These are phyloP conservation scores for Torrubiellomyces zombiae DNA, from an alignment of 2,329 filamentous ascomycete species.

Conservation along the genomic window DNA sequence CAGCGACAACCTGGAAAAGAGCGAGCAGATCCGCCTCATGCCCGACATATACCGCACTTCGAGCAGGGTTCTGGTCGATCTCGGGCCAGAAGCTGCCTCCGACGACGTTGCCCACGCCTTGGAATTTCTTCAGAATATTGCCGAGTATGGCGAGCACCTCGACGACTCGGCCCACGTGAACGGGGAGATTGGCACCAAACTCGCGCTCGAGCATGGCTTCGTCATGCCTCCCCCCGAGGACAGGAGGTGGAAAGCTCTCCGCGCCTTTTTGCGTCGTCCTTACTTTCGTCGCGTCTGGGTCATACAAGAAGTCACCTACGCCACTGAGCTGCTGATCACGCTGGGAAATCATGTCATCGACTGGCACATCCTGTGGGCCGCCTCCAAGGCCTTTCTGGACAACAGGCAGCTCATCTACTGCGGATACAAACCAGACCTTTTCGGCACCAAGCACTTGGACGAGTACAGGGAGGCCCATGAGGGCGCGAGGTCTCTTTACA, in stretches of 20 bases:
- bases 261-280: conserved; percentile 4
- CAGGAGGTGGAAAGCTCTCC: conserved; percentile 3
- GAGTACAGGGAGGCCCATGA: conserved; percentile 4
- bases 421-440: conserved; percentile 1
- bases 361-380: conserved; percentile 4
- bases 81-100: conserved; percentile 3
- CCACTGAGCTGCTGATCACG: conserved; percentile 3
- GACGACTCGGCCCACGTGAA: conserved; percentile 2
- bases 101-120: conserved; percentile 3
- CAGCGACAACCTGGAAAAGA: conserved; percentile 4
- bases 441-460: neutral
- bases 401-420: conserved; percentile 4
- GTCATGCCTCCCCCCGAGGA: conserved; percentile 2
- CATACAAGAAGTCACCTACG: conserved; percentile 6
- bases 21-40: conserved; percentile 5
- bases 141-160: conserved; percentile 4
- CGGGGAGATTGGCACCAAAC: conserved; percentile 3
- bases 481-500: conserved; percentile 2
- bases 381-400: conserved; percentile 5
- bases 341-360: conserved; percentile 4
- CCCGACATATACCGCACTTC: conserved; percentile 5
- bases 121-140: conserved; percentile 2
- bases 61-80: conserved; percentile 4
- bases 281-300: conserved; percentile 7
- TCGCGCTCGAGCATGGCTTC: conserved; percentile 3